Evolutionary conservation across 2,329 filamentous ascomycete genomes (phyloP), one percentile per base, ranked within the genome.

Genomic region (Neospermospora avenae): DNA sequence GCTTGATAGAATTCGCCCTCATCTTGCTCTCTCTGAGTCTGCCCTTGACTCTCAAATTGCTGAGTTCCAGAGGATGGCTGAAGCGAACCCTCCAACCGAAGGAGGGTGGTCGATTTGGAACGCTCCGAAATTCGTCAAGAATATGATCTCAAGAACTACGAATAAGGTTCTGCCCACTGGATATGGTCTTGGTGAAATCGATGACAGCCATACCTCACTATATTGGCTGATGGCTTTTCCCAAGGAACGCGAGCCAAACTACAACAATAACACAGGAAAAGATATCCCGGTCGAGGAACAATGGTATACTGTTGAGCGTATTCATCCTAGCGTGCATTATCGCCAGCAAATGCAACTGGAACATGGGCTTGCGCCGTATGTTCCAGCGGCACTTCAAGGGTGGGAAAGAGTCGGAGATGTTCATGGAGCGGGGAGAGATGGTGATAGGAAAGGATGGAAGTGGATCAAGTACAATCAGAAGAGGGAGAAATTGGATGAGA

Each of bases 21-120:
- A 77, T 72, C 1, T 71, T 71, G 20, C 69, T 69, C 34, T 75
- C 73, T 5, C 70, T 75, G 60, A 56, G 35, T 71, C 75, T 54
- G 41, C 57, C 1, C 46, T 60, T 34, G 35, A 51, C 4, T 13
- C n/a, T 16, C 64, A 69, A 8, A 77, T 78, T 59, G 74, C 73
- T 37, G 31, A 52, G 1, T 63, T 63, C 44, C 48, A 59, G 34
- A 25, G 37, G 22, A 57, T 59, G 39, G 59, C 60, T 7, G 48
- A 57, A 25, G 44, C 42, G 11, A 34, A 31, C 4, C 5, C 45
- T 2, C 48, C 46, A 7, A 6, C 35, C 11, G 51, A 41, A 18
- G 51, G 16, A 31, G 35, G 35, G 3, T 54, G 51, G 51, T 54
- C 51, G 13, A 54, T 54, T 22, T 54, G 34, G 22, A 53, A 58